Evolutionary conservation across 306 rosid species (phyloP).

Genomic region (Vigna angularis): DNA sequence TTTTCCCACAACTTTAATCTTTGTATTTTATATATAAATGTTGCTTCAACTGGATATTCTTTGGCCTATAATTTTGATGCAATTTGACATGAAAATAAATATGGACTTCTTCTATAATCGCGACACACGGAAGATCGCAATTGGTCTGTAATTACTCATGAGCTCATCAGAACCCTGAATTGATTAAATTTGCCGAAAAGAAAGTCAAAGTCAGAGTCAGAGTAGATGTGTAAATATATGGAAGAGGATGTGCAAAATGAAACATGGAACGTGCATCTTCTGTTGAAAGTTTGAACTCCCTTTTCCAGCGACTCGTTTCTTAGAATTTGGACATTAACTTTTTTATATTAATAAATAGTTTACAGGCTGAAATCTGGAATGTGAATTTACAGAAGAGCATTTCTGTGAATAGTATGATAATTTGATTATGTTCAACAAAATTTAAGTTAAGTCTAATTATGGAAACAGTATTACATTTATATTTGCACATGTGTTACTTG

Average conservation of each 20-base stretch:
- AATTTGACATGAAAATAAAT: constrained; percentile 31
- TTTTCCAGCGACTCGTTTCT: not conserved
- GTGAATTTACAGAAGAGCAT: no score
- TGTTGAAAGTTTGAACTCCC: constrained; percentile 34
- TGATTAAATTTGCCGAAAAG: not conserved
- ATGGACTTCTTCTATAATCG: constrained; percentile 17
- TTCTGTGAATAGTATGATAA: no score
- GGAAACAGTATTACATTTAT: no score
- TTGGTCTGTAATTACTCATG: constrained; percentile 22
- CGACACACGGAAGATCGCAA: constrained; percentile 21
- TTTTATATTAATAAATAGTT: no score
- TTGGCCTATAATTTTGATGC: constrained; percentile 41
- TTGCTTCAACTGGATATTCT: constrained; percentile 40
- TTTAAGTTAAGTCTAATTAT: no score
- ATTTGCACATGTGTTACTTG: no score
- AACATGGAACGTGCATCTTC: constrained; percentile 45
- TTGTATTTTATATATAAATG: constrained; percentile 4
- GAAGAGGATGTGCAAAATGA: constrained; percentile 17
- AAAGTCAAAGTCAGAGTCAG: constrained; percentile 31
- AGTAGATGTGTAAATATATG: constrained; percentile 20
- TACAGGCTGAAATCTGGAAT: no score
- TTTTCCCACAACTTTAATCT: constrained; percentile 10
- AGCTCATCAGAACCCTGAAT: not conserved
- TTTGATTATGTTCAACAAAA: no score
- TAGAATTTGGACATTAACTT: no score